These are phyloP conservation scores for Backusella sp. DNA, from an alignment of 192 early-diverging fungal genomes.

Conservation along the genomic window DNA sequence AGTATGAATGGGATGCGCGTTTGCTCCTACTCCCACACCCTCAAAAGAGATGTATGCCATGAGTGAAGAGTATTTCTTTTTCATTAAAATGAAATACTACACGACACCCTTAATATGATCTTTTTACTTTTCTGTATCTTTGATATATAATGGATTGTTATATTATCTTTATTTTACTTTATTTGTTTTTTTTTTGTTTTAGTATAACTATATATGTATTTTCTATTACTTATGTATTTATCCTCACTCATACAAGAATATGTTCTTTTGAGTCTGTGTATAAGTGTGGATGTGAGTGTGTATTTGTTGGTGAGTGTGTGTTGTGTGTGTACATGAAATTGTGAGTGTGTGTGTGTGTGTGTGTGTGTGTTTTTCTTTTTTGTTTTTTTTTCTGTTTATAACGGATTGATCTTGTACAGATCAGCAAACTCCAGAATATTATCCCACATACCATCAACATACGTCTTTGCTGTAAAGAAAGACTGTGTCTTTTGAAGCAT, in stretches of 20 bases:
- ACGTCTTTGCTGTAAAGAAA: not conserved
- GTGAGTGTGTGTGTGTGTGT: not conserved
- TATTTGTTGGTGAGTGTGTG: not conserved
- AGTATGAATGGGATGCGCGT: too few species aligned
- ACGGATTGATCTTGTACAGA: not conserved
- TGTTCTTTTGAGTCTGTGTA: not conserved
- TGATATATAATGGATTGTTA: too few species aligned
- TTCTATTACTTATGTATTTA: not conserved
- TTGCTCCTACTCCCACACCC: too few species aligned
- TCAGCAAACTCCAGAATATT: not conserved
- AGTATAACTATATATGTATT: not conserved
- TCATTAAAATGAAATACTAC: too few species aligned
- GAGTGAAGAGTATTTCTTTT: too few species aligned
- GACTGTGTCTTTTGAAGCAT: not conserved
- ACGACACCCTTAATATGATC: too few species aligned
- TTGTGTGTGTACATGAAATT: not conserved
- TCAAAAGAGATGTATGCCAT: too few species aligned
- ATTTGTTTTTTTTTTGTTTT: too few species aligned
- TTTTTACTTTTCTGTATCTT: too few species aligned
- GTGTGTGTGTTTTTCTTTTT: not conserved
- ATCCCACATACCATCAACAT: not conserved
- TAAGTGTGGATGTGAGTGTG: not conserved
- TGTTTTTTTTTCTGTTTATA: not conserved
- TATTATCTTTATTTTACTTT: too few species aligned
- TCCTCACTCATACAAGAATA: not conserved